phyloP scores from a whole-genome alignment of 768 basidiomycete genomes.

The Paxillus rubicundulus region DNA sequence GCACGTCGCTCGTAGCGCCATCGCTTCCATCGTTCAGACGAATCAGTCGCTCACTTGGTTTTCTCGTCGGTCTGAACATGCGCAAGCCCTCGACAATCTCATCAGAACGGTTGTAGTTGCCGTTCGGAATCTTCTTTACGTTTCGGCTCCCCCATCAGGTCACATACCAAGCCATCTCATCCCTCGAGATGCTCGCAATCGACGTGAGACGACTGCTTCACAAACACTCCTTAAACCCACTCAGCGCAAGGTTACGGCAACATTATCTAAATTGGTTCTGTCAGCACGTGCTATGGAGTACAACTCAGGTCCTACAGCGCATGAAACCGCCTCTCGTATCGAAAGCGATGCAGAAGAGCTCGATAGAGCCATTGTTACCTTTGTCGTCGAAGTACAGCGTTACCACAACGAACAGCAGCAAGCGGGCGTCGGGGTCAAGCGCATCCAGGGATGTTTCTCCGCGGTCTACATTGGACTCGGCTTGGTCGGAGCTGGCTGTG shows the following conservation, averaged over 20 bases:
- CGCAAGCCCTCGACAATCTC: conserved; percentile 57
- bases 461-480: conserved; percentile 68
- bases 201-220: conserved; percentile 41
- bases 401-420: conserved; percentile 38
- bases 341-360: conserved; percentile 75
- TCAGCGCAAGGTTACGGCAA: conserved; percentile 84
- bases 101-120: conserved; percentile 63
- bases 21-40: conserved; percentile 56
- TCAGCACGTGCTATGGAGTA: conserved; percentile 89
- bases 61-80: conserved; percentile 51
- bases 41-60: conserved; percentile 50
- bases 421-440: conserved; percentile 38
- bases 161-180: conserved; percentile 59
- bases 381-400: conserved; percentile 68
- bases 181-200: conserved; percentile 48
- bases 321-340: conserved; percentile 67
- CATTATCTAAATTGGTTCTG: conserved; percentile 84
- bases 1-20: conserved; percentile 53
- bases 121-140: conserved; percentile 77
- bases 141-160: conserved; percentile 55
- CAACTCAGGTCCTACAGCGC: conserved; percentile 61
- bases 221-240: conserved; percentile 71
- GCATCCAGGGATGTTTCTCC: conserved; percentile 59
- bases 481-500: conserved; percentile 76
- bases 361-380: conserved; percentile 65